Evolutionary conservation across 2,329 filamentous ascomycete species (phyloP), one percentile per base, ranked within the genome.

Genomic region (Neonectria faginata): DNA sequence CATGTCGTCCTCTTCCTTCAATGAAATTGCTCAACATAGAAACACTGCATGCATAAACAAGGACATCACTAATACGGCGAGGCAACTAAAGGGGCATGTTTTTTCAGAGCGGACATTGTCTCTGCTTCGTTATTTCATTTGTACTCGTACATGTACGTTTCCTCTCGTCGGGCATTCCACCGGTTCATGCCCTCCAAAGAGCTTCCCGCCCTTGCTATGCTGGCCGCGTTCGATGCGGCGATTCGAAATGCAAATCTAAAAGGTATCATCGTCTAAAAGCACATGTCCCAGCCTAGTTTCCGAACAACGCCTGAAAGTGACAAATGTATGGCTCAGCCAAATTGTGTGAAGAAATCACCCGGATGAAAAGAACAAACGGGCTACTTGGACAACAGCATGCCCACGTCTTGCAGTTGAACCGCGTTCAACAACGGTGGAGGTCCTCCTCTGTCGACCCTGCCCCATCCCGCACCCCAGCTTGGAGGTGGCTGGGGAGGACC

Each of bases 351-450:
- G 29, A 51, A 48, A 51, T 51, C 31, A 11, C 11, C 47, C 29
- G 3, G 3, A 18, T 7, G 25, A 56, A 48, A 59, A 58, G 20
- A 56, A 25, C 27, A 39, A 41, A 60, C 41, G 47, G 48, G 59
- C 67, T 65, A 70, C 54, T 72, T 72, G 52, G 41, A 53, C 33
- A 74, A 55, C 11, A 79, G 61, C 62, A 72, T 76, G 20, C 78
- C 78, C 3, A 79, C 78, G 55, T 79, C 78, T 33, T 77, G 78
- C 41, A 79, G 61, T 53, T 77, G 73, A 33, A 74, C 72, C 3
- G 69, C 67, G 11, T 73, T 74, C 48, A 74, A 33, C 47, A 75
- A 22, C 1, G 74, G 73, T 31, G 74, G 74, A 0, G 70, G 74
- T 7, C 70, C 69, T 57, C 74, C 74, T 60, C 74, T 63, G 6